phyloP scores from a whole-genome alignment of 2,329 filamentous ascomycete species.

The Colletotrichum destructivum region DNA sequence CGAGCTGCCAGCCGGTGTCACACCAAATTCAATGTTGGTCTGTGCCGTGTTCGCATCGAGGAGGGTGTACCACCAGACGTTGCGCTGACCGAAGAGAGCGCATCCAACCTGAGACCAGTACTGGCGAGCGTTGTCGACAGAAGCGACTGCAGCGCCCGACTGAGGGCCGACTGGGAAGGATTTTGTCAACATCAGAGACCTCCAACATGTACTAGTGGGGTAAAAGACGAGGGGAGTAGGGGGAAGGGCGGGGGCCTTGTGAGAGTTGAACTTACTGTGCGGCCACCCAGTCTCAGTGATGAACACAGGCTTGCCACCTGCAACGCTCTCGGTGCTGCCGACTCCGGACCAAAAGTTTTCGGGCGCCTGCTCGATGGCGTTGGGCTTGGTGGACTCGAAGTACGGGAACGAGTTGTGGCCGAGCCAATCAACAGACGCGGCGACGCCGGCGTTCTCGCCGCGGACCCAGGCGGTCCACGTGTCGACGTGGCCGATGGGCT shows the following conservation, averaged over 20 bases:
- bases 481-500: slow-evolving; percentile 68
- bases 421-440: slow-evolving; percentile 66
- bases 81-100: slow-evolving; percentile 30
- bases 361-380: slow-evolving; percentile 54
- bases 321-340: slow-evolving; percentile 56
- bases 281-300: slow-evolving; percentile 73
- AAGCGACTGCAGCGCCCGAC: slow-evolving; percentile 60
- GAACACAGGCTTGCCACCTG: slow-evolving; percentile 60
- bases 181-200: slow-evolving; percentile 12
- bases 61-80: slow-evolving; percentile 41
- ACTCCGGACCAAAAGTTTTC: slow-evolving; percentile 59
- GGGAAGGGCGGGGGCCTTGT: background rate
- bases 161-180: slow-evolving; percentile 53
- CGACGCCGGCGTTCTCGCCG: slow-evolving; percentile 59
- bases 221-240: too few relatives aligned
- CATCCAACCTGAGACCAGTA: slow-evolving; percentile 39
- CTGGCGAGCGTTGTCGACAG: slow-evolving; percentile 59
- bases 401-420: slow-evolving; percentile 70
- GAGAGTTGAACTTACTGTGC: slow-evolving; percentile 47
- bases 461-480: slow-evolving; percentile 70
- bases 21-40: slow-evolving; percentile 28
- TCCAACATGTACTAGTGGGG: too few relatives aligned
- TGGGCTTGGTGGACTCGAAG: slow-evolving; percentile 59
- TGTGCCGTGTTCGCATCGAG: slow-evolving; percentile 35
- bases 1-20: slow-evolving; percentile 24